These are phyloP conservation scores for Ceratocystis diversiconidia DNA, from an alignment of 2,329 filamentous ascomycete species.

Conservation along the genomic window DNA sequence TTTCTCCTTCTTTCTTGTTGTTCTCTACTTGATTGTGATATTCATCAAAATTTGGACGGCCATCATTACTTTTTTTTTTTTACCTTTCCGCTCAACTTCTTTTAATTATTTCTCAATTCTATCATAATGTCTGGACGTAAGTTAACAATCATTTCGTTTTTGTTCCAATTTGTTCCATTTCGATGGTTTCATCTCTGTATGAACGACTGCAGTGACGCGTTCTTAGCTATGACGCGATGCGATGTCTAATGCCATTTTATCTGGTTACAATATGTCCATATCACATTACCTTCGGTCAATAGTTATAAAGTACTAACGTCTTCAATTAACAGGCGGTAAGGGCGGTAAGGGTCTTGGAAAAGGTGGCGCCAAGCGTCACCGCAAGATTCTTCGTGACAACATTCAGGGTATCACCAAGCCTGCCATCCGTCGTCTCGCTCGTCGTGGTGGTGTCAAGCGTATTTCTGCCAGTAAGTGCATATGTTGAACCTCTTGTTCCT, in stretches of 20 bases:
- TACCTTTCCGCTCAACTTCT: background rate
- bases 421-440: constrained; percentile 93
- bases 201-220: constrained; percentile 7
- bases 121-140: constrained; percentile 20
- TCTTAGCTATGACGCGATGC: constrained; percentile 5
- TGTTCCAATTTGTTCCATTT: background rate
- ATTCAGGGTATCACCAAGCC: constrained; percentile 99
- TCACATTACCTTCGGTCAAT: background rate
- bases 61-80: background rate
- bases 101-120: constrained; percentile 6
- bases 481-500: background rate
- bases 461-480: constrained; percentile 57
- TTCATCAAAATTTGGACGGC: background rate
- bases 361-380: constrained; percentile 96
- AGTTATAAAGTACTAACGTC: constrained; percentile 6
- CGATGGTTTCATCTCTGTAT: background rate
- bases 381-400: constrained; percentile 99
- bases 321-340: constrained; percentile 55
- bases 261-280: background rate
- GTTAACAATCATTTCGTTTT: background rate
- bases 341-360: constrained; percentile 97
- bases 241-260: background rate
- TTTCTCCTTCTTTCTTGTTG: constrained; percentile 9
- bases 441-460: constrained; percentile 99
- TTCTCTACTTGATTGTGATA: constrained; percentile 6